phyloP scores from a whole-genome alignment of 1,284 basidiomycete species.

The Meripilus lineatus region DNA sequence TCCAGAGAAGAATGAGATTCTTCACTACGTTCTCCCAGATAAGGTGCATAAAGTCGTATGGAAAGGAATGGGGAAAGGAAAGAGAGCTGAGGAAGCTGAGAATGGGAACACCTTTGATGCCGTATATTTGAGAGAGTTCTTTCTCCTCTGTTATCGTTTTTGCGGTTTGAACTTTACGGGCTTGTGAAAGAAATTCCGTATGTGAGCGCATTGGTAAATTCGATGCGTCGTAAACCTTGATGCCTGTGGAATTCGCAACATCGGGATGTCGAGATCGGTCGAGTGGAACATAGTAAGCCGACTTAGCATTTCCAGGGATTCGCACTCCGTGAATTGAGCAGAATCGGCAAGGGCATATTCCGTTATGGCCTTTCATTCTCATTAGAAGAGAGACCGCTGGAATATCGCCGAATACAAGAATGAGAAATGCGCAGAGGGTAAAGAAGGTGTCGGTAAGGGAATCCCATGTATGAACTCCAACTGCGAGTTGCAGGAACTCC shows the following conservation, averaged over 20 bases:
- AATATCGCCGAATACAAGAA: conserved; percentile 40
- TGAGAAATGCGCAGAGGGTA: conserved; percentile 32
- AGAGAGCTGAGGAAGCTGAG: conserved; percentile 31
- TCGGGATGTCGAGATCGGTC: conserved; percentile 19
- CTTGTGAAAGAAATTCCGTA: conserved; percentile 25
- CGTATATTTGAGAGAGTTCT: conserved; percentile 27
- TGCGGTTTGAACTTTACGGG: conserved; percentile 29
- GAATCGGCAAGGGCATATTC: conserved; percentile 35
- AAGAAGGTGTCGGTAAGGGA: conserved; percentile 21
- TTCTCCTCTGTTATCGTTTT: conserved; percentile 18
- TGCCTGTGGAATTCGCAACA: background rate
- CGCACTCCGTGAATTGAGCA: conserved; percentile 36
- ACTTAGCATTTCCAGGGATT: conserved; percentile 15
- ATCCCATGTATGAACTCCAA: conserved; percentile 34
- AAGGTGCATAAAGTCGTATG: too few species aligned
- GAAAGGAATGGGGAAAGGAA: conserved; percentile 35
- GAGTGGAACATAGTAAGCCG: too few species aligned
- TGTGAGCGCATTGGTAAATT: conserved; percentile 35
- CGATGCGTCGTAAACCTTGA: conserved; percentile 25
- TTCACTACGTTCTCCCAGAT: conserved; percentile 36
- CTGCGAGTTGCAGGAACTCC: conserved; percentile 29
- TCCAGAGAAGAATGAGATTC: conserved; percentile 37
- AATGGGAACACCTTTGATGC: conserved; percentile 36
- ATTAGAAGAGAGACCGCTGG: conserved; percentile 34
- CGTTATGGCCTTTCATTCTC: conserved; percentile 45